Evolutionary conservation across 306 rosid species (phyloP).

Genomic region (Luffa acutangula): DNA sequence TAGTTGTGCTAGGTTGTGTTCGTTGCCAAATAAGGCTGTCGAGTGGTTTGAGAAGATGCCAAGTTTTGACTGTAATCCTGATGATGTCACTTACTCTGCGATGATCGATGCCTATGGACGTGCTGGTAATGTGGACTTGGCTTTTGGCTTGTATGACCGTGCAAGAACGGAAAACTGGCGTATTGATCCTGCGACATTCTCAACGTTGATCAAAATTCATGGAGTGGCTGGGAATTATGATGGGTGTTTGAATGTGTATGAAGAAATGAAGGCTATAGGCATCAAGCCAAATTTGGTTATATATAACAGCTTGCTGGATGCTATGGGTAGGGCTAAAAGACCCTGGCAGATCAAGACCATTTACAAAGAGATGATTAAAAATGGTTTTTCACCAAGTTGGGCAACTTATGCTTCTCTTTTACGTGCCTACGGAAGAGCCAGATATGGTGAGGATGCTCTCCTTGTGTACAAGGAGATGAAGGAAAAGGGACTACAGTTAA

Average conservation of each 20-base stretch:
- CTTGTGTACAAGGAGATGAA: slow-evolving; percentile 68
- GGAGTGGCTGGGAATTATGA: slow-evolving; percentile 59
- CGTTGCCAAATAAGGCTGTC: slow-evolving; percentile 50
- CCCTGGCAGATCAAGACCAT: slow-evolving; percentile 62
- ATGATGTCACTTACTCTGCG: slow-evolving; percentile 41
- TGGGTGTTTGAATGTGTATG: slow-evolving; percentile 65
- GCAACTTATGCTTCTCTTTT: slow-evolving; percentile 62
- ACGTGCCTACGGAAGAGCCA: slow-evolving; percentile 55
- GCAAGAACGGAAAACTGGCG: slow-evolving; percentile 75
- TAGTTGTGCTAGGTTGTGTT: slow-evolving; percentile 48
- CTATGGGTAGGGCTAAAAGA: slow-evolving; percentile 64
- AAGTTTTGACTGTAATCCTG: slow-evolving; percentile 46
- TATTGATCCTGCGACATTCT: slow-evolving; percentile 41
- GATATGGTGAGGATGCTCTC: slow-evolving; percentile 55
- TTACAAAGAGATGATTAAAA: slow-evolving; percentile 54
- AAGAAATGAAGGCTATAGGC: slow-evolving; percentile 79
- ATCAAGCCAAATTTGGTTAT: slow-evolving; percentile 40
- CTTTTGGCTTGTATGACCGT: slow-evolving; percentile 60
- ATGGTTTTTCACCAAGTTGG: slow-evolving; percentile 47
- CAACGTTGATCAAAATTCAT: slow-evolving; percentile 57
- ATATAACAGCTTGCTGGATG: slow-evolving; percentile 61
- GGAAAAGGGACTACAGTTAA: slow-evolving; percentile 46
- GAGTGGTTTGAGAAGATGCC: slow-evolving; percentile 81
- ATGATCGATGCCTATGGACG: slow-evolving; percentile 73
- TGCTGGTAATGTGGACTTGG: slow-evolving; percentile 53